phyloP scores from a whole-genome alignment of 345 rosid genomes.

The Lenwebbia sp. region DNA sequence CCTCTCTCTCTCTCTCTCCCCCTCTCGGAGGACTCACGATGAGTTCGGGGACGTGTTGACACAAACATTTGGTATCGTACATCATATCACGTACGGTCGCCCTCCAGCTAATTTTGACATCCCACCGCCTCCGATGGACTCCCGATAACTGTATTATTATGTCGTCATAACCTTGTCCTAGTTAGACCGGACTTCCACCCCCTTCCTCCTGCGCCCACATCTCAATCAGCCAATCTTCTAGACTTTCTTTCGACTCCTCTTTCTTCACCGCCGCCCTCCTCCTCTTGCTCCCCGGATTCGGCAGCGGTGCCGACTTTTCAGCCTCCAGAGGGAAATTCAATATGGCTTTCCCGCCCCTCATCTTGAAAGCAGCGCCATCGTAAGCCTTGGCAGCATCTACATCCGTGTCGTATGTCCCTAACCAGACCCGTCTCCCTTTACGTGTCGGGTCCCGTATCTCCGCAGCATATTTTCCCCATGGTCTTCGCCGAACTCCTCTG shows the following conservation, averaged over 20 bases:
- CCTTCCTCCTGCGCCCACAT: background rate
- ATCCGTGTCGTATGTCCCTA: constrained; percentile 69
- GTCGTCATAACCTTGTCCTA: background rate
- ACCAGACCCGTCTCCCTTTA: constrained; percentile 82
- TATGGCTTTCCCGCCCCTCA: constrained; percentile 80
- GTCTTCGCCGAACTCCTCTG: constrained; percentile 86
- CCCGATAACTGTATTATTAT: background rate
- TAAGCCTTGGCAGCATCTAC: constrained; percentile 86
- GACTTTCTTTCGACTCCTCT: background rate
- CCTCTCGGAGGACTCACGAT: background rate
- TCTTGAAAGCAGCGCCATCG: constrained; percentile 71
- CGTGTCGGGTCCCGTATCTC: constrained; percentile 82
- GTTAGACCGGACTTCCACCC: background rate
- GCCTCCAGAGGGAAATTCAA: constrained; percentile 83
- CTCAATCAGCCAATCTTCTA: background rate
- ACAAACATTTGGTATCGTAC: background rate
- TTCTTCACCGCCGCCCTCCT: background rate
- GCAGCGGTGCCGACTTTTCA: constrained; percentile 41
- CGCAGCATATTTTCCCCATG: constrained; percentile 92
- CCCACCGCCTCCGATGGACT: background rate
- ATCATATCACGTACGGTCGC: background rate
- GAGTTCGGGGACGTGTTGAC: background rate
- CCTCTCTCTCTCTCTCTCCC: background rate
- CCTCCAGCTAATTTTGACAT: background rate
- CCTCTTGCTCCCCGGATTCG: constrained; percentile 9